Evolutionary conservation across 2,329 filamentous ascomycete species (phyloP).

Genomic region (Botrytis porri): DNA sequence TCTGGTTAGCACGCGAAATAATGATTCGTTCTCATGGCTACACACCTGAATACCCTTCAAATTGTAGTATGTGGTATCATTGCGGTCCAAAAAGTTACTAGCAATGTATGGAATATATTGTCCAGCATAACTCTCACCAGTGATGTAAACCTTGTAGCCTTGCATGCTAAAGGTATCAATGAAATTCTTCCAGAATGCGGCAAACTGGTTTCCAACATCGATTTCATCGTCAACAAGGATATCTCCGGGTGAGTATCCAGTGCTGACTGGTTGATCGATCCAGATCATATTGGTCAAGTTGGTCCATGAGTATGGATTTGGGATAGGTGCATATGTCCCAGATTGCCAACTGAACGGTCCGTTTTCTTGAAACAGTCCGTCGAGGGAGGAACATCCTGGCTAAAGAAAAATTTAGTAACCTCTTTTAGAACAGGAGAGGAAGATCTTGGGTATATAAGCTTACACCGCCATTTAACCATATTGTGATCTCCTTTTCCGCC

Average conservation of each 20-base stretch:
- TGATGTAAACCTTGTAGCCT: slow-evolving; percentile 59
- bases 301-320: slow-evolving; percentile 34
- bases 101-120: slow-evolving; percentile 47
- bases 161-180: slow-evolving; percentile 55
- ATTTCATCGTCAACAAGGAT: slow-evolving; percentile 50
- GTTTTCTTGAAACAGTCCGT: slow-evolving; percentile 71
- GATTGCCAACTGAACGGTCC: slow-evolving; percentile 35
- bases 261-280: slow-evolving; percentile 36
- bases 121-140: slow-evolving; percentile 61
- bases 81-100: slow-evolving; percentile 45
- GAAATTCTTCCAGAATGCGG: slow-evolving; percentile 63
- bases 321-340: slow-evolving; percentile 32
- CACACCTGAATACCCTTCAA: slow-evolving; percentile 51
- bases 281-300: slow-evolving; percentile 36
- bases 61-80: slow-evolving; percentile 57
- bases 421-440: background rate
- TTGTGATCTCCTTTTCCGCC: slow-evolving; percentile 47
- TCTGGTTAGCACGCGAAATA: background rate
- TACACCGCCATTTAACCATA: slow-evolving; percentile 86
- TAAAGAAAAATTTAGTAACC: background rate
- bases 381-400: slow-evolving; percentile 88
- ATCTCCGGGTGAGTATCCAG: slow-evolving; percentile 54
- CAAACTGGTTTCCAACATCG: slow-evolving; percentile 54
- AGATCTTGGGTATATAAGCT: slow-evolving; percentile 38
- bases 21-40: background rate